Percentiles rank a stretch among this genome's conserved stretches.
Evolutionary conservation across 1,139 yeast genomes (phyloP).

Genomic region (Yamadazyma friedrichii): DNA sequence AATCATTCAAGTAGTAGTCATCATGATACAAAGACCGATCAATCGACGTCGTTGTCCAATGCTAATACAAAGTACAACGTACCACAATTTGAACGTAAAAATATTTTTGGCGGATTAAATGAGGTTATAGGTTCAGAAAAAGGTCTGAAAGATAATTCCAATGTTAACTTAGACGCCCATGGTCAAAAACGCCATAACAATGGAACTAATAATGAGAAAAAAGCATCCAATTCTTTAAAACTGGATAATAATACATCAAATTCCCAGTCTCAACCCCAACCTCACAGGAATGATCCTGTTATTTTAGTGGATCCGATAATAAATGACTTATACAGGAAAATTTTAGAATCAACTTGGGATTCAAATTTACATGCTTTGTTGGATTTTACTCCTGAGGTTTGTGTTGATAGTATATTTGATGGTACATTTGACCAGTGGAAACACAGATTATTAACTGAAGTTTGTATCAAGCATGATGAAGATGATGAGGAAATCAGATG

Average conservation of each 20-base stretch:
- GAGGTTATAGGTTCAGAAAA: slow-evolving; percentile 26
- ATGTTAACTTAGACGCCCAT: not conserved
- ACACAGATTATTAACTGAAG: slow-evolving; percentile 23
- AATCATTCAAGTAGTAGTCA: slow-evolving; percentile 5
- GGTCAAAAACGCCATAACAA: not conserved
- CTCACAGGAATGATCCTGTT: slow-evolving; percentile 6
- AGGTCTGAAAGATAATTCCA: slow-evolving; percentile 8
- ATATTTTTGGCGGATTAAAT: slow-evolving; percentile 41
- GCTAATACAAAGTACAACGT: slow-evolving; percentile 20
- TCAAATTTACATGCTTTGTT: slow-evolving; percentile 56
- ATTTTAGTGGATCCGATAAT: slow-evolving; percentile 50
- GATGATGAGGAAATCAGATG: slow-evolving; percentile 49
- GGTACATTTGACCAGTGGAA: slow-evolving; percentile 71
- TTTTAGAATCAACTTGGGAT: slow-evolving; percentile 78
- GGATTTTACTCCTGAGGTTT: slow-evolving; percentile 69
- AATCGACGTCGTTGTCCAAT: not conserved
- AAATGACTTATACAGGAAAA: slow-evolving; percentile 53
- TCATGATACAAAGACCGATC: slow-evolving; percentile 8
- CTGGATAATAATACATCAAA: not conserved
- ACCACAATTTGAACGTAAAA: slow-evolving; percentile 39
- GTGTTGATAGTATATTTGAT: slow-evolving; percentile 72
- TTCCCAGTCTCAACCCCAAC: not conserved
- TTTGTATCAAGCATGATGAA: slow-evolving; percentile 46
- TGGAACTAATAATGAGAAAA: slow-evolving; percentile 7
- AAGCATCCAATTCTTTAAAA: slow-evolving; percentile 1